These are phyloP conservation scores for Daldinia decipiens DNA, from an alignment of 495 filamentous ascomycete species.

Conservation along the genomic window DNA sequence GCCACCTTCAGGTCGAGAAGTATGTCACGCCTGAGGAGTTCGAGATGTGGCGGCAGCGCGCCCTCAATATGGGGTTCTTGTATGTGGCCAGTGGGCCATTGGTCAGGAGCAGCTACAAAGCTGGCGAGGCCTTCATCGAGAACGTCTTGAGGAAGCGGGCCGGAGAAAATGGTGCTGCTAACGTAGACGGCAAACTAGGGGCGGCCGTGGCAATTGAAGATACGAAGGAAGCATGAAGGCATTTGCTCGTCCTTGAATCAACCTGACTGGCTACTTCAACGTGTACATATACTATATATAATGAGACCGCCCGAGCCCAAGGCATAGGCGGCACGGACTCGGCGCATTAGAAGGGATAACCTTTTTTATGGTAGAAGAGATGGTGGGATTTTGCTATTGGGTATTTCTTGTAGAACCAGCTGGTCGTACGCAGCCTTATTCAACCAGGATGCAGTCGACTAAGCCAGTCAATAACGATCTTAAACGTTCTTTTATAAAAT, in stretches of 20 bases:
- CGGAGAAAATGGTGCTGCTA: conserved; percentile 50
- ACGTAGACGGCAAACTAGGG: conserved; percentile 33
- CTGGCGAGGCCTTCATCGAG: conserved; percentile 98
- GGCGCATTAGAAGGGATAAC: conserved; percentile 25
- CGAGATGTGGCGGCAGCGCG: conserved; percentile 88
- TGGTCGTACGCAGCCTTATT: conserved; percentile 18
- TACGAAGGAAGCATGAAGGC: conserved; percentile 16
- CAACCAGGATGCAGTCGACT: conserved; percentile 24
- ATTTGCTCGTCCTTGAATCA: neutral
- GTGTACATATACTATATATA: conserved; percentile 30
- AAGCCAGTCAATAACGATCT: conserved; percentile 6
- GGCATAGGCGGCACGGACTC: conserved; percentile 16
- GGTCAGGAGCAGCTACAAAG: conserved; percentile 95
- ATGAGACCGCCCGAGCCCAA: neutral
- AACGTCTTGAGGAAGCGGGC: conserved; percentile 93
- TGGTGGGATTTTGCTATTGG: conserved; percentile 2
- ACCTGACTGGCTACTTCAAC: conserved; percentile 17
- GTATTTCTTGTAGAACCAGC: conserved; percentile 7
- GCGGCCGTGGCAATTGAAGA: conserved; percentile 42
- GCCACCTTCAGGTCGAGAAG: conserved; percentile 94
- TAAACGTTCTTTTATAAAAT: neutral
- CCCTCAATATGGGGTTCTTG: conserved; percentile 93
- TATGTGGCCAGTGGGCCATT: conserved; percentile 95
- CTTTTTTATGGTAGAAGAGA: neutral
- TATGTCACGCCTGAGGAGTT: conserved; percentile 92